Conservation (phyloP, 1,284 basidiomycete species). For the Xanthoconium separans region DNA sequence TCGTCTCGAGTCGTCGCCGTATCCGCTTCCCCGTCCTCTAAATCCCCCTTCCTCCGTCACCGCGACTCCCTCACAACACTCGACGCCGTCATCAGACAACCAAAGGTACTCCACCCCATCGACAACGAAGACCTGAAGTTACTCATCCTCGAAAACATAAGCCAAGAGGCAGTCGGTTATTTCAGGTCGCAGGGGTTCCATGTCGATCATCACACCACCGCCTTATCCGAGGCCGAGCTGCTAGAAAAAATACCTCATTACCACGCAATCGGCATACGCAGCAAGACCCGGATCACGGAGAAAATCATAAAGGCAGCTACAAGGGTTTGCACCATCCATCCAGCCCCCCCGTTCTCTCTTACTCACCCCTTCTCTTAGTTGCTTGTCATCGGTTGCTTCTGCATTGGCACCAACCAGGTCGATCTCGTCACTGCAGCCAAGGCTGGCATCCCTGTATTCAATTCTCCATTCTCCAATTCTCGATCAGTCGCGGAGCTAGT, state of each 20-base stretch:
- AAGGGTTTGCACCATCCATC: slow-evolving; percentile 50
- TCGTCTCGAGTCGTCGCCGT: slow-evolving; percentile 42
- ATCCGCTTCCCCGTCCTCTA: slow-evolving; percentile 46
- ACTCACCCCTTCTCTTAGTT: slow-evolving; percentile 53
- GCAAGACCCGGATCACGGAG: slow-evolving; percentile 95
- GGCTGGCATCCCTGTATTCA: slow-evolving; percentile 97
- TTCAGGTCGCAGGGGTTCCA: slow-evolving; percentile 88
- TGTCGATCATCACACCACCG: slow-evolving; percentile 88
- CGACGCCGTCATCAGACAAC: slow-evolving; percentile 45
- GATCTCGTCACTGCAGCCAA: slow-evolving; percentile 84
- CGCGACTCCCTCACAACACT: slow-evolving; percentile 27
- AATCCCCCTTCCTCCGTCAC: slow-evolving; percentile 34
- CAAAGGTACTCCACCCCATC: slow-evolving; percentile 72
- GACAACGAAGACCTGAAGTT: slow-evolving; percentile 77
- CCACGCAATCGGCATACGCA: slow-evolving; percentile 95
- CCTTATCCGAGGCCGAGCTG: slow-evolving; percentile 92
- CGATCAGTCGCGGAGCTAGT: slow-evolving; percentile 99
- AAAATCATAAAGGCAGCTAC: slow-evolving; percentile 84
- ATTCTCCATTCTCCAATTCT: slow-evolving; percentile 99
- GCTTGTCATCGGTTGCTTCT: slow-evolving; percentile 97
- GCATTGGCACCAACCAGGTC: slow-evolving; percentile 99
- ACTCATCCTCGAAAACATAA: slow-evolving; percentile 94
- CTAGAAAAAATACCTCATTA: slow-evolving; percentile 84
- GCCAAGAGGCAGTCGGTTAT: slow-evolving; percentile 81
- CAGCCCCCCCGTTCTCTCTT: background rate